A percentile compares a stretch with the other conserved stretches of the same genome.
Evolutionary conservation across 495 filamentous ascomycete species (phyloP).

Genomic region (Penicillium dipodomyicola): DNA sequence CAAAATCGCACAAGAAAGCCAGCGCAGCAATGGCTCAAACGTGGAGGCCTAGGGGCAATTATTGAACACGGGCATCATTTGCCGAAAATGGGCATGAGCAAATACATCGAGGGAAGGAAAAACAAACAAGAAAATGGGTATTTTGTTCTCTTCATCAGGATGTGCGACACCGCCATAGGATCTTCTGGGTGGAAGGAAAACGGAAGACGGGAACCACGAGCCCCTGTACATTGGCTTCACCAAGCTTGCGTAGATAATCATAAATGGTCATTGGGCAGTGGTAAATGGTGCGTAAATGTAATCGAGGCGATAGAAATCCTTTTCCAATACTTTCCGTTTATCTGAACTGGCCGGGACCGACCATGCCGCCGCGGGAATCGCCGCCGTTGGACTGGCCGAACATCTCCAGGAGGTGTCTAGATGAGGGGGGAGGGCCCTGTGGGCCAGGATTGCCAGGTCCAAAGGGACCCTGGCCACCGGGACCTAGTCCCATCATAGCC

Average conservation of each 20-base stretch:
- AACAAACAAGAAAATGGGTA: slow-evolving; percentile 10
- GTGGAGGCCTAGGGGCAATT: slow-evolving; percentile 12
- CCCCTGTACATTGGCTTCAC: slow-evolving; percentile 11
- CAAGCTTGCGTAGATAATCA: slow-evolving; percentile 18
- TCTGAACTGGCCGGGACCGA: slow-evolving; percentile 43
- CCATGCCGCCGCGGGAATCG: slow-evolving; percentile 41
- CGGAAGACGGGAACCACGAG: slow-evolving; percentile 7
- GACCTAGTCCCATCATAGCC: slow-evolving; percentile 40
- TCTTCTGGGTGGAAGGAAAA: slow-evolving; percentile 12
- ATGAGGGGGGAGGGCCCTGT: slow-evolving; percentile 44
- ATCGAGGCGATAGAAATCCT: slow-evolving; percentile 1
- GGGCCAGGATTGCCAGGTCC: slow-evolving; percentile 40
- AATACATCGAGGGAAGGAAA: slow-evolving; percentile 15
- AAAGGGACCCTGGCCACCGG: slow-evolving; percentile 37
- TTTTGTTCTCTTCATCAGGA: slow-evolving; percentile 18
- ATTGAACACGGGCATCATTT: slow-evolving; percentile 18
- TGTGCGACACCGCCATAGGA: slow-evolving; percentile 14
- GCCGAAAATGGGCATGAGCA: slow-evolving; percentile 19
- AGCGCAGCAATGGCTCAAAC: slow-evolving; percentile 15
- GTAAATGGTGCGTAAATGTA: slow-evolving; percentile 8
- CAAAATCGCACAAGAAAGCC: slow-evolving; percentile 11
- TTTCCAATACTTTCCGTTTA: slow-evolving; percentile 11
- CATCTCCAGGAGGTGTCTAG: slow-evolving; percentile 47
- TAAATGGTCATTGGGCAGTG: slow-evolving; percentile 13
- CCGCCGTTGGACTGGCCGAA: slow-evolving; percentile 42